Evolutionary conservation across 768 basidiomycete genomes (phyloP).

Genomic region (Galerina sulciceps): DNA sequence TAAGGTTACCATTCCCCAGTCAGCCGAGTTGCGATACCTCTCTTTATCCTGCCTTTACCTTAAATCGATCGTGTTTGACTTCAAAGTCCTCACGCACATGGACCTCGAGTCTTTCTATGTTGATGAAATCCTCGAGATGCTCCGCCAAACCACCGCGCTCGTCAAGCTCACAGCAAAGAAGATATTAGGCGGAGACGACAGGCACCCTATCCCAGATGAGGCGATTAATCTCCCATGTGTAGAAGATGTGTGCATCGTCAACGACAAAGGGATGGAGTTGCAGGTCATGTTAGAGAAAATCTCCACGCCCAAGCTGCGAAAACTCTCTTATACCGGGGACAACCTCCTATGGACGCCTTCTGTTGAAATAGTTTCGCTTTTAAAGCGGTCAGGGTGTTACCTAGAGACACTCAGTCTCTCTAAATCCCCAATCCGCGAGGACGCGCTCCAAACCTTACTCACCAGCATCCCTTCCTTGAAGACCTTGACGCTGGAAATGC

Average conservation of each 20-base stretch:
- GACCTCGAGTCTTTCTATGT: conserved; percentile 26
- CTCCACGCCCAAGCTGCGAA: conserved; percentile 14
- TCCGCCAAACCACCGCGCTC: conserved; percentile 18
- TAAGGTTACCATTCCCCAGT: conserved; percentile 10
- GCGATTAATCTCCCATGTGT: conserved; percentile 14
- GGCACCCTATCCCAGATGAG: conserved; percentile 17
- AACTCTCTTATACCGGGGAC: conserved; percentile 13
- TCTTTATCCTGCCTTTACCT: conserved; percentile 22
- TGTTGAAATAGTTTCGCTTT: conserved; percentile 9
- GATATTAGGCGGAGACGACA: conserved; percentile 23
- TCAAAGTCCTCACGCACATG: conserved; percentile 16
- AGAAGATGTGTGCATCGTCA: conserved; percentile 15
- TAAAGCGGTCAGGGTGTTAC: conserved; percentile 15
- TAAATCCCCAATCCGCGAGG: conserved; percentile 13
- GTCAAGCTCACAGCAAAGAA: conserved; percentile 14
- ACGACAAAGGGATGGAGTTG: conserved; percentile 23
- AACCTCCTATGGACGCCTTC: conserved; percentile 3
- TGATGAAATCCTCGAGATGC: conserved; percentile 23
- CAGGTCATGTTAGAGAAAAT: conserved; percentile 16
- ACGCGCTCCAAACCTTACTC: conserved; percentile 11
- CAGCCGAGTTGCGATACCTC: conserved; percentile 17
- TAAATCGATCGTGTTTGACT: conserved; percentile 19
- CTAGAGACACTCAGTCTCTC: conserved; percentile 12
- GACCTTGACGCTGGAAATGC: conserved; percentile 5
- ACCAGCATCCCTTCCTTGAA: conserved; percentile 5